phyloP scores from a whole-genome alignment of 208 protist species.

The Wallacemonas rigidus region DNA sequence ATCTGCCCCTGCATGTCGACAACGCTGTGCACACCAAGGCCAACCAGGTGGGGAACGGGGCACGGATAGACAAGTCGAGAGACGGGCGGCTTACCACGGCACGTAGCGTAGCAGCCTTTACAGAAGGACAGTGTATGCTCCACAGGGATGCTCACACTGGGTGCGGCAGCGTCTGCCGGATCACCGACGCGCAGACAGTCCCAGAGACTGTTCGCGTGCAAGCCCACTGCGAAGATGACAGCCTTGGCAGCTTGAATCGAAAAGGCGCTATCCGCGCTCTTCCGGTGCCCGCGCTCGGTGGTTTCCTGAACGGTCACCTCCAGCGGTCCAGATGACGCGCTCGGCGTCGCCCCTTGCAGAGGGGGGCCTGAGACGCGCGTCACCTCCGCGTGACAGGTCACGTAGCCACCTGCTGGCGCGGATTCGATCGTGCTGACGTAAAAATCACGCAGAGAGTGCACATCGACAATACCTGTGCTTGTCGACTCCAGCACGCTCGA shows the following conservation, averaged over 20 bases:
- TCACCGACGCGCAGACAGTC: constrained; percentile 11
- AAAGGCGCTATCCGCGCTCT: constrained; percentile 11
- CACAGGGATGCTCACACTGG: constrained; percentile 12
- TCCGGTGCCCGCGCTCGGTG: neutral
- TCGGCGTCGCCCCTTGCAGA: neutral
- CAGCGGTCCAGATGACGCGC: neutral
- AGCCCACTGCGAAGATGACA: constrained; percentile 25
- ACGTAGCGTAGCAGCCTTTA: constrained; percentile 41
- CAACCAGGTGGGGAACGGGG: constrained; percentile 32
- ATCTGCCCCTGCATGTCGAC: constrained; percentile 39
- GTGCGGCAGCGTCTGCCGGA: neutral
- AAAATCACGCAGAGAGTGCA: constrained; percentile 30
- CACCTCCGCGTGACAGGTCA: constrained; percentile 27
- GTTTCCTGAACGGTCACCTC: constrained; percentile 15
- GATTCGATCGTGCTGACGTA: constrained; percentile 21
- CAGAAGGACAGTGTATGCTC: constrained; percentile 32
- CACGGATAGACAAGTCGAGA: constrained; percentile 42
- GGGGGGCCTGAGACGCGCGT: constrained; percentile 5
- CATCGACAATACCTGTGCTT: constrained; percentile 51
- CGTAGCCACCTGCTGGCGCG: constrained; percentile 19
- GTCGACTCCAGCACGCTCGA: constrained; percentile 36
- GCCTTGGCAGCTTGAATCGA: constrained; percentile 25
- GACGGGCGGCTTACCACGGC: constrained; percentile 27
- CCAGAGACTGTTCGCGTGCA: constrained; percentile 39
- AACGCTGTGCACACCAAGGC: constrained; percentile 46